Evolutionary conservation across 2,329 filamentous ascomycete genomes (phyloP).

Genomic region (Sphaerulina musiva): DNA sequence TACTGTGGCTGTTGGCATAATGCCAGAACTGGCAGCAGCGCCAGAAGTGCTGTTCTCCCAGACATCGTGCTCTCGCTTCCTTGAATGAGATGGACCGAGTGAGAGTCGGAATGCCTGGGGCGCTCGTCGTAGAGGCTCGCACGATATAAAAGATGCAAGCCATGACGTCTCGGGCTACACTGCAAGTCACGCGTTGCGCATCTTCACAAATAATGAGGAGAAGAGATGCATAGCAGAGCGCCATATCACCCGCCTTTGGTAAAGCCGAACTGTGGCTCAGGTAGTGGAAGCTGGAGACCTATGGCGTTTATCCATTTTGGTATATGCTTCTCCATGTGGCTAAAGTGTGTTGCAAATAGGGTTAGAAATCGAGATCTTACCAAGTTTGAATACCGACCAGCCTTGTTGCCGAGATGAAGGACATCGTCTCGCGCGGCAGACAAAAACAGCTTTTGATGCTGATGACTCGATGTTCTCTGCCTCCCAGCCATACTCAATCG

Average conservation of each 20-base stretch:
- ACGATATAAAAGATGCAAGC: background rate
- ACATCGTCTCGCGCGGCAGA: background rate
- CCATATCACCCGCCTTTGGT: background rate
- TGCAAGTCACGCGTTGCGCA: background rate
- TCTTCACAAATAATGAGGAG: background rate
- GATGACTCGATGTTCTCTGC: background rate
- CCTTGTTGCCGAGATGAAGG: constrained; percentile 1
- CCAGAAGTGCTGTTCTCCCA: background rate
- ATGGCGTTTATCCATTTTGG: background rate
- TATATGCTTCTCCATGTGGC: background rate
- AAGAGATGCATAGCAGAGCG: background rate
- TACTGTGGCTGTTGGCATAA: constrained; percentile 26
- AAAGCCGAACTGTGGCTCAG: background rate
- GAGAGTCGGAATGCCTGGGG: background rate
- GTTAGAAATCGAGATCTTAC: background rate
- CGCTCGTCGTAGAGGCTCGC: background rate
- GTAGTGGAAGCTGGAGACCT: background rate
- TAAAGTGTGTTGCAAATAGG: background rate
- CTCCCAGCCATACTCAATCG: background rate
- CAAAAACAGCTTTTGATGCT: no score
- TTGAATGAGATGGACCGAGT: background rate
- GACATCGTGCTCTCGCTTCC: background rate
- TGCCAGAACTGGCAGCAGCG: constrained; percentile 8
- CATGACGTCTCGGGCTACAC: background rate
- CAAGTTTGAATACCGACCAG: background rate